phyloP scores from a whole-genome alignment of 176 grass and related monocot species.

The Puccinellia tenuiflora region DNA sequence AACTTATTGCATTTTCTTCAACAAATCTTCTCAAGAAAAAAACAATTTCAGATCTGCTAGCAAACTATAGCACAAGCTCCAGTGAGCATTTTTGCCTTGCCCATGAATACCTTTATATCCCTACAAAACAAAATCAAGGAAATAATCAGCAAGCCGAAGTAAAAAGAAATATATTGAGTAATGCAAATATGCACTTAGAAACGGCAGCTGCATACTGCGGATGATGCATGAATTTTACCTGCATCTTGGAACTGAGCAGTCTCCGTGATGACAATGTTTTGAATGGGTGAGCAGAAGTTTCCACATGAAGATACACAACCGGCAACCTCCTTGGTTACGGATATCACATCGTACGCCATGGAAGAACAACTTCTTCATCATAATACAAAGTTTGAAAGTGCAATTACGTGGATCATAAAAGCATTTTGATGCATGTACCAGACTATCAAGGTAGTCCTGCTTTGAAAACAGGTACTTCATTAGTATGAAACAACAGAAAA shows the following conservation, averaged over 20 bases:
- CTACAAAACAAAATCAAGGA: conserved; percentile 9
- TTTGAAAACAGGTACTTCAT: conserved; percentile 33
- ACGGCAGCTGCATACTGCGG: not conserved
- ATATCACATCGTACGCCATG: conserved; percentile 63
- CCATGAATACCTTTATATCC: conserved; percentile 40
- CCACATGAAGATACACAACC: conserved; percentile 68
- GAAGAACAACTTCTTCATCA: conserved; percentile 62
- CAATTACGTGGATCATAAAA: conserved; percentile 35
- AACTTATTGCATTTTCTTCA: conserved; percentile 33
- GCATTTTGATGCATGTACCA: conserved; percentile 77
- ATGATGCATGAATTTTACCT: conserved; percentile 29
- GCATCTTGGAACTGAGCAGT: conserved; percentile 46
- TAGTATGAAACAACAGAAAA: not conserved
- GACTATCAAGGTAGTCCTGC: conserved; percentile 52
- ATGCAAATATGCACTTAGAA: not conserved
- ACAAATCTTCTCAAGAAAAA: conserved; percentile 34
- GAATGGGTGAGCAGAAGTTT: conserved; percentile 53
- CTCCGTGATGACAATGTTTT: not conserved
- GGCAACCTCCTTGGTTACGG: conserved; percentile 41
- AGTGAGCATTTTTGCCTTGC: not conserved
- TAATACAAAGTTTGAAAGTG: conserved; percentile 34
- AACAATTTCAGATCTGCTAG: not conserved
- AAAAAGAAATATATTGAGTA: not conserved
- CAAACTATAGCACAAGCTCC: conserved; percentile 7
- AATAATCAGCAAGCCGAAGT: not conserved